A percentile compares a stretch with the other conserved stretches of the same genome.
Evolutionary conservation across 2,329 filamentous ascomycete species (phyloP).

Genomic region (Cladosporium phlei): DNA sequence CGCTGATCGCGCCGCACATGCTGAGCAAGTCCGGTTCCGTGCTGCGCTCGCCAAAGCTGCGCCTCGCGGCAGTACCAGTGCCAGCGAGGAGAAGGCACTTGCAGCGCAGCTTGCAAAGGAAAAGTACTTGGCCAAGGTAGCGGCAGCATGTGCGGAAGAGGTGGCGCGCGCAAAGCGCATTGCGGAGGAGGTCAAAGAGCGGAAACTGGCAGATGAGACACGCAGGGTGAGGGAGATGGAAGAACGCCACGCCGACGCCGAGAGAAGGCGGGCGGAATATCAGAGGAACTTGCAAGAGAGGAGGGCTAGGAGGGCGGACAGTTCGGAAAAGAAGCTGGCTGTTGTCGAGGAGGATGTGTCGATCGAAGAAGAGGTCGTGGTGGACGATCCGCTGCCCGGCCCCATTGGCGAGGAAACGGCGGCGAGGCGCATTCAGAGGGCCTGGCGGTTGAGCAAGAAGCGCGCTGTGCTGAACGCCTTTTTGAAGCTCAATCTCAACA

Average conservation of each 20-base stretch:
- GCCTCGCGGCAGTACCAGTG: conserved; percentile 52
- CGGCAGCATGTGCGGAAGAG: conserved; percentile 75
- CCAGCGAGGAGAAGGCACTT: conserved; percentile 70
- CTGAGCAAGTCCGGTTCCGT: conserved; percentile 73
- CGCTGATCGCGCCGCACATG: conserved; percentile 74
- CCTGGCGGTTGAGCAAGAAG: conserved; percentile 60
- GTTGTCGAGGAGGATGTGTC: conserved; percentile 46
- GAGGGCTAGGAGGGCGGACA: conserved; percentile 35
- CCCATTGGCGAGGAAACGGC: conserved; percentile 57
- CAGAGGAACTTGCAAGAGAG: conserved; percentile 47
- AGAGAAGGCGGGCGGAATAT: conserved; percentile 59
- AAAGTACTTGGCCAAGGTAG: conserved; percentile 75
- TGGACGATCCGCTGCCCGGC: conserved; percentile 28
- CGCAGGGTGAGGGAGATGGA: conserved; percentile 71
- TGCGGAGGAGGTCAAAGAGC: conserved; percentile 77
- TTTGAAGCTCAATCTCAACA: conserved; percentile 60
- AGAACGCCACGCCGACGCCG: conserved; percentile 72
- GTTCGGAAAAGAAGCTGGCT: conserved; percentile 46
- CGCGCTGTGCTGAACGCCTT: conserved; percentile 62
- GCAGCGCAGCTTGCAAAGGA: conserved; percentile 74
- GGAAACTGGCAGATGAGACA: conserved; percentile 67
- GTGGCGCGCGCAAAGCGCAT: conserved; percentile 76
- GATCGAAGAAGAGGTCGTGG: conserved; percentile 33
- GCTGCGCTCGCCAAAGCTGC: conserved; percentile 70
- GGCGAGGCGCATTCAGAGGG: conserved; percentile 61